Percentiles rank a stretch among this genome's conserved stretches.
Conservation (phyloP, 164 flowering plant genomes). For the Vitis amurensis region DNA sequence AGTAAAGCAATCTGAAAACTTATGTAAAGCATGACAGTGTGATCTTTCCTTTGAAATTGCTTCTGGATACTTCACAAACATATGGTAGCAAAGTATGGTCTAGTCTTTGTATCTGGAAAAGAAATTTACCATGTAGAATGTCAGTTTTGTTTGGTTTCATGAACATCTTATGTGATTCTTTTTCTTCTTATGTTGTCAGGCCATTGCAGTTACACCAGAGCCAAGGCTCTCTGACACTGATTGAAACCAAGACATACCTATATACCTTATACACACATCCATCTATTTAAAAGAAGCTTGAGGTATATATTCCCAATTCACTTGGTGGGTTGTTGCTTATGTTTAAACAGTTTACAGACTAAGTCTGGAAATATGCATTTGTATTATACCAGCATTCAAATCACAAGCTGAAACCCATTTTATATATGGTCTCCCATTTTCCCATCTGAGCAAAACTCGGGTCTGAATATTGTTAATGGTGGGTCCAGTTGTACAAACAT, state of each 20-base stretch:
- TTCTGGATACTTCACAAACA: too few species aligned
- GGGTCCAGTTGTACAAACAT: constrained; percentile 15
- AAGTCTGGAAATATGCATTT: background rate
- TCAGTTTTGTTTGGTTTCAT: too few species aligned
- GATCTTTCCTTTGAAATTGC: too few species aligned
- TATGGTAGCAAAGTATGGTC: too few species aligned
- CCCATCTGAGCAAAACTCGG: background rate
- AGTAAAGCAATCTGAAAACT: too few species aligned
- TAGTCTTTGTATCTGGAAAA: too few species aligned
- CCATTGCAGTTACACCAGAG: background rate
- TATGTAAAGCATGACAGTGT: too few species aligned
- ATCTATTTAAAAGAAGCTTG: background rate
- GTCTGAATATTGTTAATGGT: background rate
- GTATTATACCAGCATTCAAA: background rate
- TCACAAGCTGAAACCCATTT: background rate
- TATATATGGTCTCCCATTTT: background rate
- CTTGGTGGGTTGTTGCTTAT: background rate
- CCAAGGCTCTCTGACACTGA: constrained; percentile 4
- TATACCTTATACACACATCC: background rate
- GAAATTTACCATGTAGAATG: too few species aligned
- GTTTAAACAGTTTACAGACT: background rate
- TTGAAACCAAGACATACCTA: background rate
- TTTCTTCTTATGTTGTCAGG: background rate
- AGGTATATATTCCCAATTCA: constrained; percentile 10
- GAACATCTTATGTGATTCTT: background rate